Evolutionary conservation across 768 basidiomycete species (phyloP), one percentile per base, ranked within the genome.

Genomic region (Infundibulicybe gibba): DNA sequence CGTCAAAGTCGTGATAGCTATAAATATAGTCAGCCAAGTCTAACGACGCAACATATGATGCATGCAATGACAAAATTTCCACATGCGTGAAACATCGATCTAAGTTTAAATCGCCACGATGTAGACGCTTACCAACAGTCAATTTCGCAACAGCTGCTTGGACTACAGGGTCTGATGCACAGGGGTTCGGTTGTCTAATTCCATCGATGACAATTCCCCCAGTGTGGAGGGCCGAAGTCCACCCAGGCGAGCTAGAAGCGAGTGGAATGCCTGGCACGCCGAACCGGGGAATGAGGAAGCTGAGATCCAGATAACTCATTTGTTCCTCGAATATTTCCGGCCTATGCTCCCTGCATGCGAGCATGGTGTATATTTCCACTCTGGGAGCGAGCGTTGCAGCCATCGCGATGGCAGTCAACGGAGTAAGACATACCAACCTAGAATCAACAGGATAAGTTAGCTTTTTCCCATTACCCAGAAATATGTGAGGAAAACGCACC

Each of bases 131-230:
- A 85, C 86, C 73, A 54, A 85, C 74, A 37, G 72, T 72, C 17
- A 90, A 66, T 55, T 73, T 79, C 13, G 88, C 85, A 9, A 83
- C 85, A 6, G 74, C 77, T n/a, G 84, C 85, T 61, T 81, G 79
- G 1, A 91, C 85, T 8, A 76, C 74, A 1, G 90, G 87, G 55
- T 92, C 88, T 1, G 77, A 65, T 8, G 77, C 74, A 56, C 89
- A 92, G 3, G 62, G 57, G 41, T 53, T 62, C 21, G 58, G 35
- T 20, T 34, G 43, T 12, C 11, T 17, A 33, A 17, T 19, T n/a
- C 30, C n/a, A 6, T 6, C 19, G 11, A 10, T 13, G 42, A 30
- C 19, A 31, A 25, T 20, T 17, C 40, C 41, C 44, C 39, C 20
- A 31, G 34, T 31, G 49, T 37, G 33, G 37, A 32, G 15, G 42